Evolutionary conservation across 495 filamentous ascomycete genomes (phyloP), one percentile per base, ranked within the genome.

Genomic region (Aspergillus carlsbadensis): DNA sequence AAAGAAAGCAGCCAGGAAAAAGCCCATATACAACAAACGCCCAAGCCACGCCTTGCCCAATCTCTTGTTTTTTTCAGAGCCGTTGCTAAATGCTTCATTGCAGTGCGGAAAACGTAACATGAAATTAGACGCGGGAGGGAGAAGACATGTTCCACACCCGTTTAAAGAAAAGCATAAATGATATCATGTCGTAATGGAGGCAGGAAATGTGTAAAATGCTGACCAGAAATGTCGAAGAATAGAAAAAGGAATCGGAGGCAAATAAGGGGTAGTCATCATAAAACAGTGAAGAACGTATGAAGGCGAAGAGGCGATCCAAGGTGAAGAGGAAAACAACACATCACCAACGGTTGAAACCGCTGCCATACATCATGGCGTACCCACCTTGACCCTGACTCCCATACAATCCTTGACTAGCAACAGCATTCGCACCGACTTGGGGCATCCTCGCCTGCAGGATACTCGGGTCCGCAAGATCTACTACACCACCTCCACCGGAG

Each of bases 381-480:
- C 92, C 94, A 96, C 92, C 92, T 96, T 93, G 91, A 78, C 85
- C 84, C 84, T 96, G 94, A 76, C 87, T 86, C 78, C 85, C 84
- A 73, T 91, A 92, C 71, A 91, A 83, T 75, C 87, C 87, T 82
- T 95, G 91, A 73, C 89, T 89, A 81, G 74, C 71, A 81, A 70
- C 71, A 66, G 74, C 68, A 73, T 74, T 76, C 60, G 83, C 84
- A 83, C 87, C 86, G 70, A 84, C 85, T 75, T 95, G 89, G 74
- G 92, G 92, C 84, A 96, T 89, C 81, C 94, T 89, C 74, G 90
- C 91, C 80, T 97, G 94, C 82, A 99, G 86, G 82, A 98, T 96
- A 83, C 91, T 96, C 80, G 93, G 91, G 89, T 96, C 92, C 81
- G 89, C 89, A 92, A 96, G 89, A 92, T 97, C 91, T 81, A 95